Conservation (phyloP, 768 basidiomycete species). For the Ramaria sp. region DNA sequence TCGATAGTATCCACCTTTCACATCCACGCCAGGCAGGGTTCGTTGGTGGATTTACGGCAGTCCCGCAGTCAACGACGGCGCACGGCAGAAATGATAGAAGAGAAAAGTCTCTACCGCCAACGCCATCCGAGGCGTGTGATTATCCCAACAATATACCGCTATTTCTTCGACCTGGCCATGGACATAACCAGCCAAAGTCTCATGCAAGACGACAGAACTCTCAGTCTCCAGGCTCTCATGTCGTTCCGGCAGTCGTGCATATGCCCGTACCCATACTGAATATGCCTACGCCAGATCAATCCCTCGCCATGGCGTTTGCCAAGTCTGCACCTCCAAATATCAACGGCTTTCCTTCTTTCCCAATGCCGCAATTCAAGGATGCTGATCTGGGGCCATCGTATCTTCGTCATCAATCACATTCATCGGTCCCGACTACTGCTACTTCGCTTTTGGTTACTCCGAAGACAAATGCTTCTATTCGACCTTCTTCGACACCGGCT, state of each 20-base stretch:
- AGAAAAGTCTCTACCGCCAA: slow-evolving; percentile 7
- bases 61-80: slow-evolving; percentile 6
- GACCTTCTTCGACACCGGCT: slow-evolving; percentile 11
- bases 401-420: slow-evolving; percentile 14
- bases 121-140: neutral
- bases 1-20: neutral
- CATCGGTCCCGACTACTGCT: neutral
- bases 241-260: slow-evolving; percentile 16
- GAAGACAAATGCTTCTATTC: slow-evolving; percentile 3
- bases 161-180: neutral
- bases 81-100: slow-evolving; percentile 9
- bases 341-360: slow-evolving; percentile 8
- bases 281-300: slow-evolving; percentile 13
- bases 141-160: neutral
- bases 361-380: slow-evolving; percentile 14
- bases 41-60: slow-evolving; percentile 38
- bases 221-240: slow-evolving; percentile 5
- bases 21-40: slow-evolving; percentile 19
- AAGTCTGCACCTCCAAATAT: slow-evolving; percentile 5
- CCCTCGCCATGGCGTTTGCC: slow-evolving; percentile 29
- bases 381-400: slow-evolving; percentile 20
- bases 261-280: slow-evolving; percentile 24
- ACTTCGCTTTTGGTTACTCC: slow-evolving; percentile 7
- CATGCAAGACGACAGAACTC: neutral
- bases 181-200: neutral